A percentile compares a stretch with the other conserved stretches of the same genome.
These are phyloP conservation scores for Calonectria hongkongensis DNA, from an alignment of 2,329 filamentous ascomycete species.

Conservation along the genomic window DNA sequence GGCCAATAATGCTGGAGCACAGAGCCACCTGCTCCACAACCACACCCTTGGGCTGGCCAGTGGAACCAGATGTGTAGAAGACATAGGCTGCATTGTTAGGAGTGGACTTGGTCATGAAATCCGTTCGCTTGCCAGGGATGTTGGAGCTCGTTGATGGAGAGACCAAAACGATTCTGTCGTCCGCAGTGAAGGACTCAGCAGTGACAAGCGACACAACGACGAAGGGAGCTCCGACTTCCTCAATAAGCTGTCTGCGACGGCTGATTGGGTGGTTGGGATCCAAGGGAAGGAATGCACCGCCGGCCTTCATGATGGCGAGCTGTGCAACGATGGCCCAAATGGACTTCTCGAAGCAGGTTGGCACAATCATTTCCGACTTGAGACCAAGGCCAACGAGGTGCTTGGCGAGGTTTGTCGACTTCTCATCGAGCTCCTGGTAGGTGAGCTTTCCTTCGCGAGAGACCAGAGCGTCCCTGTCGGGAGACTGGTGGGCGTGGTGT, in stretches of 20 bases:
- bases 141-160: conserved; percentile 7
- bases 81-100: neutral
- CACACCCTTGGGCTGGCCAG: neutral
- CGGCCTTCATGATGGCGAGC: conserved; percentile 27
- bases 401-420: conserved; percentile 16
- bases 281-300: conserved; percentile 20
- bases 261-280: conserved; percentile 13
- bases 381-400: conserved; percentile 8
- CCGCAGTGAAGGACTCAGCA: neutral
- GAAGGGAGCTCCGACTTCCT: neutral
- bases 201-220: conserved; percentile 11
- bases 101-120: neutral
- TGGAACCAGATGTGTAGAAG: neutral
- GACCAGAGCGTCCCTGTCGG: neutral
- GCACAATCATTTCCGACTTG: conserved; percentile 9
- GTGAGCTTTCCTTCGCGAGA: neutral
- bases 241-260: neutral
- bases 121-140: neutral
- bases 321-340: conserved; percentile 25
- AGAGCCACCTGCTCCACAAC: conserved; percentile 2
- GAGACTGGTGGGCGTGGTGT: neutral
- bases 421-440: neutral
- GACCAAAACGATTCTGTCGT: conserved; percentile 13
- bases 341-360: conserved; percentile 29
- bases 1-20: conserved; percentile 11